phyloP scores from a whole-genome alignment of 2,329 filamentous ascomycete species.

The Aspergillus sp. region DNA sequence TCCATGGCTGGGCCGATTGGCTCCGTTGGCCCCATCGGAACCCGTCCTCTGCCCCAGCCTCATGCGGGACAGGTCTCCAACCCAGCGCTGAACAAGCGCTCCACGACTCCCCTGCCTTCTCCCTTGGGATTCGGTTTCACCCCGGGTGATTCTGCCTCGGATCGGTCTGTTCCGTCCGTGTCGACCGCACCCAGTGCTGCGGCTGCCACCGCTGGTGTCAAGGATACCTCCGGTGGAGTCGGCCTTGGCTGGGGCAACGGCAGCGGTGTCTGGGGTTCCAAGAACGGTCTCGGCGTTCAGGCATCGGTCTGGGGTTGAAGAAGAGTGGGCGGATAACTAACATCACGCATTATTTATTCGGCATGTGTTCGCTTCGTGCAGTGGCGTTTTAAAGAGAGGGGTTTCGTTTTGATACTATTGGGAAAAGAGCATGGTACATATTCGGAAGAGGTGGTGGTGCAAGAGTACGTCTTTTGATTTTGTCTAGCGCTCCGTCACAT shows the following conservation, averaged over 20 bases:
- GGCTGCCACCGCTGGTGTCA: constrained; percentile 30
- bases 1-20: constrained; percentile 55
- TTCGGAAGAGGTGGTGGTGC: constrained; percentile 26
- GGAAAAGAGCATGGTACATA: constrained; percentile 38
- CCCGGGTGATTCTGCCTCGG: constrained; percentile 54
- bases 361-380: constrained; percentile 22
- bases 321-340: background rate
- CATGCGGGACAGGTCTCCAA: constrained; percentile 51
- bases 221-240: constrained; percentile 47
- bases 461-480: constrained; percentile 19
- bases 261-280: constrained; percentile 81
- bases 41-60: constrained; percentile 70
- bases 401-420: constrained; percentile 25
- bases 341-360: constrained; percentile 16
- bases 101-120: constrained; percentile 89
- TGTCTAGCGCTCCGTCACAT: constrained; percentile 26
- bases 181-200: constrained; percentile 59
- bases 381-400: constrained; percentile 33
- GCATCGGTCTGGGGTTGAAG: constrained; percentile 89
- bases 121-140: constrained; percentile 75
- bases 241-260: constrained; percentile 74
- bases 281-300: constrained; percentile 78
- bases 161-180: constrained; percentile 58
- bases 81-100: constrained; percentile 71
- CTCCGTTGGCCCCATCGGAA: constrained; percentile 89